Base-by-base conservation (phyloP, 306 rosid genomes). In the Quercus dentata region DNA sequence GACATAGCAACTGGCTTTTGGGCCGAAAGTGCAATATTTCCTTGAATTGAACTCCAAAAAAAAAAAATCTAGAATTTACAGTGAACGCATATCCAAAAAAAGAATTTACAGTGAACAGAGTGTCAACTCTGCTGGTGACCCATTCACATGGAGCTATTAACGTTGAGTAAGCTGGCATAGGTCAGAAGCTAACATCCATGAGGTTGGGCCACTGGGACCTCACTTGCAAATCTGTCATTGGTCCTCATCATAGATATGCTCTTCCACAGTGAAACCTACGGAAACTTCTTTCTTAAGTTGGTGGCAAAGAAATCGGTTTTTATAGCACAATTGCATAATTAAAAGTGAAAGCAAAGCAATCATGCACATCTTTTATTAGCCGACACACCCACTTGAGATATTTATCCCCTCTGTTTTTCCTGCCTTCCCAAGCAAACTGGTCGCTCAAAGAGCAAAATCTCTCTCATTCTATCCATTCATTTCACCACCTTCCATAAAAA, bases 401-500 rank as follows among this genome's bases (percentile, higher is more conserved):
- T 8, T 17, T 17, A 30, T 61, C 81, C 77, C 78, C 85, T 84
- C 77, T 78, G 79, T 64, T 56, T 64, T 91, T 86, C 80, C 97
- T 90, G 81, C 77, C 56, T 85, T 88, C 85, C 79, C 81, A 92
- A 94, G 97, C 94, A 92, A 90, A 86, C 84, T 38, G 27, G 77
- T 65, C 62, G 84, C 79, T 81, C 83, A 64, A 58, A 74, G 65
- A 69, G 51, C 83, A 5, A 74, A 80, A 76, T 65, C 75, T 69
- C 83, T 68, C 51, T 41, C 11, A 56, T 25, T 69, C 85, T 38
- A 52, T 76, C 78, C 79, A 74, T 75, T 56, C 78, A 69, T 78
- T 63, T 76, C 87, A 71, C 84, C 86, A 84, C 84, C 87, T 75
- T 81, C 79, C 86, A 74, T 19, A 76, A 74, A 87, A 72, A 71